Percentiles rank a stretch among this genome's conserved stretches.
Evolutionary conservation across 129 eudicot genomes (phyloP).

Genomic region (Cynara cardunculus): DNA sequence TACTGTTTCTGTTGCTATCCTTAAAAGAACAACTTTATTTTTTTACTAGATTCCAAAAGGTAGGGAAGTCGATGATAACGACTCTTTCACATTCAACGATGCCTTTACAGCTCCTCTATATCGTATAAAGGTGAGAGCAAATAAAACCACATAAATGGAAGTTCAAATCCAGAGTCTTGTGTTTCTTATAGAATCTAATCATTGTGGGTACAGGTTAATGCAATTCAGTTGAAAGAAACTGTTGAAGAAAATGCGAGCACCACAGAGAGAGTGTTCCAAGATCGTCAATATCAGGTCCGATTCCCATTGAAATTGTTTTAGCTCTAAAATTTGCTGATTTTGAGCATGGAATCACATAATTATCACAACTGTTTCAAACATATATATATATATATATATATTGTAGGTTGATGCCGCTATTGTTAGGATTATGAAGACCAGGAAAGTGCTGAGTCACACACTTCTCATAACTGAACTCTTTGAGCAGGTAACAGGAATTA

Average conservation of each 20-base stretch:
- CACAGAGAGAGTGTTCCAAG: constrained; percentile 76
- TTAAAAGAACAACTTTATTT: not conserved
- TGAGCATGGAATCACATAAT: not conserved
- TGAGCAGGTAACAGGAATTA: constrained; percentile 61
- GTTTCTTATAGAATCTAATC: not conserved
- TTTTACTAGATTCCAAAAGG: constrained; percentile 75
- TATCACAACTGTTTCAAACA: not conserved
- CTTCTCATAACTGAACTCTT: constrained; percentile 92
- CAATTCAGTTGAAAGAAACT: constrained; percentile 85
- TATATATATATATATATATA: not conserved
- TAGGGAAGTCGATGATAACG: constrained; percentile 89
- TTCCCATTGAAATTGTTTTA: not conserved
- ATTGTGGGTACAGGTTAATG: constrained; percentile 59
- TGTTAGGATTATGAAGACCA: constrained; percentile 93
- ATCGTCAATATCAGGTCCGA: constrained; percentile 67
- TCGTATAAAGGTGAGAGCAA: constrained; percentile 75
- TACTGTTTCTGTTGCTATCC: not conserved
- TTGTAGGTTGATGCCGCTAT: constrained; percentile 95
- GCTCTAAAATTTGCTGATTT: not conserved
- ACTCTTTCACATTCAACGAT: constrained; percentile 66
- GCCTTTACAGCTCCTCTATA: constrained; percentile 80
- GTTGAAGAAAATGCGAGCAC: constrained; percentile 77
- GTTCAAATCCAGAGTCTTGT: not conserved
- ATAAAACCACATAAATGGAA: not conserved
- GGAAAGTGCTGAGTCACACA: constrained; percentile 91